phyloP scores from a whole-genome alignment of 352 stramenopile genomes.

The Elongisporangium anandrum region DNA sequence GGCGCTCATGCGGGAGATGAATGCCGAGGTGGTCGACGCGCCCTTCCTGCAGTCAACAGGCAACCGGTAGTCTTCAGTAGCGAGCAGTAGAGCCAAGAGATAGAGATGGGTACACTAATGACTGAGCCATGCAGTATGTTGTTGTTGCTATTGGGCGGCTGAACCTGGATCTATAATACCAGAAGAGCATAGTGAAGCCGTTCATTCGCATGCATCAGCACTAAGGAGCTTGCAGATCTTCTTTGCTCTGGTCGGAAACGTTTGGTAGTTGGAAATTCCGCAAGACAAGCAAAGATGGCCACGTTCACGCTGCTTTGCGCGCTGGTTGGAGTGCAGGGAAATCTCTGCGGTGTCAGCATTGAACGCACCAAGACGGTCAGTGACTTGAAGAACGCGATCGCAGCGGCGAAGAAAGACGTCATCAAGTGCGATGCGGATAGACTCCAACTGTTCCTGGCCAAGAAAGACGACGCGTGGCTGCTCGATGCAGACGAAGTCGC shows the following conservation, averaged over 20 bases:
- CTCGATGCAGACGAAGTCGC: neutral
- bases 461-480: neutral
- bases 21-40: conserved; percentile 36
- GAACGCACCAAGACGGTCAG: neutral
- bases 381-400: neutral
- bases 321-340: neutral
- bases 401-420: neutral
- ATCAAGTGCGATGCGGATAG: neutral
- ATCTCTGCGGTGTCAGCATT: neutral
- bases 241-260: too few species aligned
- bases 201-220: too few species aligned
- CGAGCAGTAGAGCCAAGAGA: neutral
- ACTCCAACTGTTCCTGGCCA: neutral
- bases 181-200: too few species aligned
- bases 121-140: neutral
- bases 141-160: too few species aligned
- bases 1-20: conserved; percentile 28
- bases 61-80: neutral
- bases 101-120: neutral
- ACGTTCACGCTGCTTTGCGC: neutral
- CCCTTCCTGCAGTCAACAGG: conserved; percentile 28
- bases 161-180: too few species aligned
- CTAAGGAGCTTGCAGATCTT: too few species aligned
- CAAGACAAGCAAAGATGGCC: neutral
- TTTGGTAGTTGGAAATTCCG: neutral